Evolutionary conservation across 2,329 filamentous ascomycete species (phyloP), one percentile per base, ranked within the genome.

Genomic region (Fusarium haematococcum): DNA sequence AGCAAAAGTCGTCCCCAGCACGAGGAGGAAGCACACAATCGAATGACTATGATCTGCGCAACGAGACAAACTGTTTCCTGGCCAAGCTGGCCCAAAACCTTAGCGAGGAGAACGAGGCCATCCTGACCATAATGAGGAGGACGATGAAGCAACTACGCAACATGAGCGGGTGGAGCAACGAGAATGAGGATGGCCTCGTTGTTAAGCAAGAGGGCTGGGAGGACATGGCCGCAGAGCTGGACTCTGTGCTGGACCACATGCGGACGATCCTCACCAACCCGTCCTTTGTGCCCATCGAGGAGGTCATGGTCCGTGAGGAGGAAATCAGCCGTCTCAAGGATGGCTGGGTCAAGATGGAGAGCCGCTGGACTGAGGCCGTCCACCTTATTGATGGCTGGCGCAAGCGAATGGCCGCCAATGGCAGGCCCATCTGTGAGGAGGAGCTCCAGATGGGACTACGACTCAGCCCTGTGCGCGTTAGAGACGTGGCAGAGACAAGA

Each of bases 281-380:
- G 1, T 97, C 95, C 3, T 99, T 98, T 81, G 97, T 98, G 16
- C 94, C 96, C 0, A 91, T 98, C 25, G 97, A 98, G 78, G 97
- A 98, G 81, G 95, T 99, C 3, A 92, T 97, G 79, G 85, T 95
- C n/a, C 91, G 96, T 64, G 96, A 99, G 74, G 93, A 97, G 69
- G 95, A 98, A 81, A 98, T 99, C 74, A 88, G 89, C 62, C 90
- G 94, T 61, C 86, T 99, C 57, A 91, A 94, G 64, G 90, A 93
- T 65, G 95, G 95, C 18, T 97, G 96, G 93, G 94, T 97, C 81
- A 95, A 93, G 83, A 98, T 98, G 94, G 95, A 98, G 82, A 89
- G 86, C 25, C 90, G 95, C 61, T 98, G 97, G 95, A 92, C 91
- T 74, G 96, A 98, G 80, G 94, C 97, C 1, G 92, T 98, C 14